Conservation (phyloP, 1,284 basidiomycete genomes). For the Clitocybe nebularis region DNA sequence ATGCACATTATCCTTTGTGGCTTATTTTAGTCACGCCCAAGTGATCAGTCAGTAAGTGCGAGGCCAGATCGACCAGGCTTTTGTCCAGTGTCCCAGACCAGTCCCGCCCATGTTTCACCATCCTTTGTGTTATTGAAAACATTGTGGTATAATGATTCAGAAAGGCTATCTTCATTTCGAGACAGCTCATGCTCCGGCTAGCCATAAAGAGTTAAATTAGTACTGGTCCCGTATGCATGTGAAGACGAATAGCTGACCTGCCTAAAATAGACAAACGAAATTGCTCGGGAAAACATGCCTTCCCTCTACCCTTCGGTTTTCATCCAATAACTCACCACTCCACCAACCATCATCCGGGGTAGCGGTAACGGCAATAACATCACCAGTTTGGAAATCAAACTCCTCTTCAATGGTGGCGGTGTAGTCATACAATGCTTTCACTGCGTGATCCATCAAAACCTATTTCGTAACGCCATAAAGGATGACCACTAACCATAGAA, state of each 20-base stretch:
- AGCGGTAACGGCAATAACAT: slow-evolving; percentile 89
- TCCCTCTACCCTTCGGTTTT: slow-evolving; percentile 73
- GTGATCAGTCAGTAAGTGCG: too few species aligned
- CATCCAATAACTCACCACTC: slow-evolving; percentile 85
- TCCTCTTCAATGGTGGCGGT: slow-evolving; percentile 82
- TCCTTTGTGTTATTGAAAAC: too few species aligned
- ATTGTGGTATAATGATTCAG: too few species aligned
- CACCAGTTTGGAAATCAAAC: slow-evolving; percentile 87
- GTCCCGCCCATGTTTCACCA: too few species aligned
- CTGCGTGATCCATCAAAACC: slow-evolving; percentile 33
- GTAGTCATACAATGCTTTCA: slow-evolving; percentile 93
- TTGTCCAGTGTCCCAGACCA: too few species aligned
- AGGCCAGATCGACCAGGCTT: too few species aligned
- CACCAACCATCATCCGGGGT: slow-evolving; percentile 96
- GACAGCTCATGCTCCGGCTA: too few species aligned
- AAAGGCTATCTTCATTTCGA: too few species aligned
- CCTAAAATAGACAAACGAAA: slow-evolving; percentile 73
- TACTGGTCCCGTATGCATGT: too few species aligned
- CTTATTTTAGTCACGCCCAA: too few species aligned
- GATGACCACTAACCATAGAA: slow-evolving; percentile 58
- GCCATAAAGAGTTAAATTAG: too few species aligned
- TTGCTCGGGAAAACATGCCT: slow-evolving; percentile 91
- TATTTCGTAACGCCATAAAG: neutral
- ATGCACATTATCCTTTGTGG: too few species aligned
- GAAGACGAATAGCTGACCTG: neutral